phyloP scores from a whole-genome alignment of 805 yeast species.

The Yarrowia sp. region DNA sequence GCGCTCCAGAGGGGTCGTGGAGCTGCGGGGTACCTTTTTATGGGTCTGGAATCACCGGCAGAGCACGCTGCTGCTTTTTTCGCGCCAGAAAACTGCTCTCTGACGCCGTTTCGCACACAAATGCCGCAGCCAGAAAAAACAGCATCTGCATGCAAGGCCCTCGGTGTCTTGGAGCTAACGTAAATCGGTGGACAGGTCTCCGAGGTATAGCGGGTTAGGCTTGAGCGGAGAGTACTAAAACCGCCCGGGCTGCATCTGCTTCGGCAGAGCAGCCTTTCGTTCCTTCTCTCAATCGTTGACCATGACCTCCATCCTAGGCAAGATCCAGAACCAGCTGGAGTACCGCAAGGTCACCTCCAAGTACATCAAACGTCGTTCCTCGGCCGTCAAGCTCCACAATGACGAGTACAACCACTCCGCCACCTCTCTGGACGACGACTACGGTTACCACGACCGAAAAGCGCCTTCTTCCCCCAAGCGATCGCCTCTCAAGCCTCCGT shows the following conservation, averaged over 20 bases:
- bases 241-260: background rate
- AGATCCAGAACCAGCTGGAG: conserved; percentile 33
- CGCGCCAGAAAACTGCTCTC: too few relatives aligned
- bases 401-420: conserved; percentile 20
- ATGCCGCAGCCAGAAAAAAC: too few relatives aligned
- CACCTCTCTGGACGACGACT: conserved; percentile 31
- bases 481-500: conserved; percentile 15
- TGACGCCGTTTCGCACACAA: too few relatives aligned
- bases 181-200: background rate
- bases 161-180: background rate
- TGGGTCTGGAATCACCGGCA: too few relatives aligned
- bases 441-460: conserved; percentile 34
- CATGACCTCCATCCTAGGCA: conserved; percentile 29
- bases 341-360: conserved; percentile 34
- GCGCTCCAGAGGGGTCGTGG: too few relatives aligned
- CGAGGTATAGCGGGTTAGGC: background rate
- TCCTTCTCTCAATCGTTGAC: background rate
- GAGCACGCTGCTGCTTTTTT: too few relatives aligned
- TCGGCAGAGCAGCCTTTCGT: background rate
- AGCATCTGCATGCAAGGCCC: background rate
- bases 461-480: conserved; percentile 26
- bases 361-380: conserved; percentile 35
- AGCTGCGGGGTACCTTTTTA: too few relatives aligned
- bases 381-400: conserved; percentile 31
- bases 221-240: background rate